Conservation (phyloP, 306 rosid genomes). For the Crataegus laevigata region DNA sequence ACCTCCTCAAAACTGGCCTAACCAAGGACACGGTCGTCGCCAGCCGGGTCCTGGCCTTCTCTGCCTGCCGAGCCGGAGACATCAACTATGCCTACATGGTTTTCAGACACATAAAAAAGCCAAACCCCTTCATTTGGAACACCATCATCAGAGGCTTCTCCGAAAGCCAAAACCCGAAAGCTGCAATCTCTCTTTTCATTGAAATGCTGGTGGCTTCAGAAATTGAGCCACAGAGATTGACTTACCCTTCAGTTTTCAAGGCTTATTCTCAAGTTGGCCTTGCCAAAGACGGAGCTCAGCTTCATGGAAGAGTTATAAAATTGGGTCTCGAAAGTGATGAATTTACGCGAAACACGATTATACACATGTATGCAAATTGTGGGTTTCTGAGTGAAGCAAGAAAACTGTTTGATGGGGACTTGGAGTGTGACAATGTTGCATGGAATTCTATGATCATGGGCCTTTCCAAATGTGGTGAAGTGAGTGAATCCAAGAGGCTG, state of each 20-base stretch:
- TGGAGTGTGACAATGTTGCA: conserved; percentile 55
- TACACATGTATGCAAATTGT: conserved; percentile 60
- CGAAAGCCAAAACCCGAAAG: conserved; percentile 51
- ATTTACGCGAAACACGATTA: conserved; percentile 51
- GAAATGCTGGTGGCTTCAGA: conserved; percentile 55
- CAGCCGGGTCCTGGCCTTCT: conserved; percentile 55
- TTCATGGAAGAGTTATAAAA: conserved; percentile 69
- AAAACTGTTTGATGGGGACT: conserved; percentile 37
- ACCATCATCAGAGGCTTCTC: conserved; percentile 77
- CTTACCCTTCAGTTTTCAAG: conserved; percentile 84
- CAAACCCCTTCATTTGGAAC: conserved; percentile 70
- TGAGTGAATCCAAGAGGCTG: conserved; percentile 52
- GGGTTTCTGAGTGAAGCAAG: conserved; percentile 59
- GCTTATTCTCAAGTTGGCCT: conserved; percentile 64
- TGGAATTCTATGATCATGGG: conserved; percentile 81
- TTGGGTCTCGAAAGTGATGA: conserved; percentile 47
- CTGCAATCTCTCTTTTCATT: conserved; percentile 55
- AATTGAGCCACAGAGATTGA: conserved; percentile 47
- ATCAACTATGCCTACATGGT: conserved; percentile 60
- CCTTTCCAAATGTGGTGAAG: conserved; percentile 62
- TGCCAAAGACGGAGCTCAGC: conserved; percentile 64
- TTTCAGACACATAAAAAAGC: conserved; percentile 41
- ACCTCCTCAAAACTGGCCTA: conserved; percentile 64
- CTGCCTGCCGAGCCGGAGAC: conserved; percentile 57
- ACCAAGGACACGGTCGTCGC: conserved; percentile 44